Evolutionary conservation across 306 rosid genomes (phyloP).

Genomic region (Rosa chinensis): DNA sequence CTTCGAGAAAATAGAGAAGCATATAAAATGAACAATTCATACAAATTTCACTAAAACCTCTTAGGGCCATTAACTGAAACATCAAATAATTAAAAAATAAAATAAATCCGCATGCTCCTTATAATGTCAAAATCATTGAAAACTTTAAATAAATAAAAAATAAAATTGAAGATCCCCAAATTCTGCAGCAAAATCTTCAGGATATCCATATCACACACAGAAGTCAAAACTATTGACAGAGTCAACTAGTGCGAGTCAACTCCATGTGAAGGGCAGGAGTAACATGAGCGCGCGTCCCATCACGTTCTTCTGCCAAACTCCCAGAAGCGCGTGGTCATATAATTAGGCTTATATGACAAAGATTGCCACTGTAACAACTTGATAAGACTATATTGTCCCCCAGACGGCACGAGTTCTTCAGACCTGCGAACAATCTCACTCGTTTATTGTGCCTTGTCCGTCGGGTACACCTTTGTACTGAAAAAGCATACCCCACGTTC

Average conservation of each 20-base stretch:
- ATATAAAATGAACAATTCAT: background rate
- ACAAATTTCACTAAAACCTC: conserved; percentile 1
- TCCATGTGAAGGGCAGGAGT: background rate
- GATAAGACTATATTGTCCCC: conserved; percentile 23
- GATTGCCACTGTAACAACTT: conserved; percentile 13
- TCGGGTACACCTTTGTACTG: background rate
- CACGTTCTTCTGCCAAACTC: conserved; percentile 1
- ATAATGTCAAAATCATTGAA: background rate
- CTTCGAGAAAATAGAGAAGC: background rate
- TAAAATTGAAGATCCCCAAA: conserved; percentile 12
- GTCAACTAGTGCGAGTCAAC: background rate
- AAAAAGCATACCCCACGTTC: background rate
- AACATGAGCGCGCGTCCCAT: conserved; percentile 14
- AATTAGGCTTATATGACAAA: conserved; percentile 18
- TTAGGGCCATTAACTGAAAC: background rate
- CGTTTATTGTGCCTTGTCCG: conserved; percentile 5
- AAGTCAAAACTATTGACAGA: conserved; percentile 11
- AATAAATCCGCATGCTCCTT: background rate
- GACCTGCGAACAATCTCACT: conserved; percentile 21
- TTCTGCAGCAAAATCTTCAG: conserved; percentile 29
- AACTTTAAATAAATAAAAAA: background rate
- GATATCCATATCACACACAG: background rate
- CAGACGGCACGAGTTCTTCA: background rate
- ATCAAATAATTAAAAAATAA: background rate
- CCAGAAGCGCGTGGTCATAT: conserved; percentile 22